A percentile compares a stretch with the other conserved stretches of the same genome.
These are phyloP conservation scores for Fusarium sp. DNA, from an alignment of 2,329 filamentous ascomycete species.

Conservation along the genomic window DNA sequence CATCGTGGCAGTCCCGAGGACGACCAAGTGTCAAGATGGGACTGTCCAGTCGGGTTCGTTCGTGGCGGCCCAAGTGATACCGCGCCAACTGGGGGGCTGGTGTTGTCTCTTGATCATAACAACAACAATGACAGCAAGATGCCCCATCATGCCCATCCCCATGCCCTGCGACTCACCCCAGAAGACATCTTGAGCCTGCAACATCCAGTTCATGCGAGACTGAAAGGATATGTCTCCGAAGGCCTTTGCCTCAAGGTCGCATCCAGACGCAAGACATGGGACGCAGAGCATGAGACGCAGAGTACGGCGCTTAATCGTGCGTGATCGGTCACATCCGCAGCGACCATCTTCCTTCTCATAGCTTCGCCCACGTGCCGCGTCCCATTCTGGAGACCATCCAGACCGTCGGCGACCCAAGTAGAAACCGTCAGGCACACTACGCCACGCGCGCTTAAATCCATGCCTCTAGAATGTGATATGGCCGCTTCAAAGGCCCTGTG, in stretches of 20 bases:
- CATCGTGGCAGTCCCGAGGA: background rate
- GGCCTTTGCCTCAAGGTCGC: constrained; percentile 4
- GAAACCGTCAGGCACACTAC: constrained; percentile 1
- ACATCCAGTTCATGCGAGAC: constrained; percentile 6
- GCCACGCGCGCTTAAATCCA: constrained; percentile 9
- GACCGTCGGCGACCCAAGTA: constrained; percentile 6
- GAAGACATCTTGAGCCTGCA: background rate
- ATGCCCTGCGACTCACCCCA: background rate
- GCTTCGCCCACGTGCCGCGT: constrained; percentile 10
- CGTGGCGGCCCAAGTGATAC: background rate
- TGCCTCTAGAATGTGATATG: background rate
- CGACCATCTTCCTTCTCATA: background rate
- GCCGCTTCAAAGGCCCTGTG: background rate
- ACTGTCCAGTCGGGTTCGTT: background rate
- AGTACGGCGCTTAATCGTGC: constrained; percentile 18
- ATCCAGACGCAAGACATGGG: constrained; percentile 1
- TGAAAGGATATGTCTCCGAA: background rate
- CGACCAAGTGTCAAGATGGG: background rate
- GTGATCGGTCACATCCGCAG: constrained; percentile 2
- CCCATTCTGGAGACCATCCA: background rate
- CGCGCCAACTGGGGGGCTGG: background rate
- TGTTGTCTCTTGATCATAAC: background rate
- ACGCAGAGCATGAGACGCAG: background rate
- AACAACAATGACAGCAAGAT: background rate
- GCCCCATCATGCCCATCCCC: background rate